Base-by-base conservation (phyloP, 345 rosid species). In the Linum tenue region DNA sequence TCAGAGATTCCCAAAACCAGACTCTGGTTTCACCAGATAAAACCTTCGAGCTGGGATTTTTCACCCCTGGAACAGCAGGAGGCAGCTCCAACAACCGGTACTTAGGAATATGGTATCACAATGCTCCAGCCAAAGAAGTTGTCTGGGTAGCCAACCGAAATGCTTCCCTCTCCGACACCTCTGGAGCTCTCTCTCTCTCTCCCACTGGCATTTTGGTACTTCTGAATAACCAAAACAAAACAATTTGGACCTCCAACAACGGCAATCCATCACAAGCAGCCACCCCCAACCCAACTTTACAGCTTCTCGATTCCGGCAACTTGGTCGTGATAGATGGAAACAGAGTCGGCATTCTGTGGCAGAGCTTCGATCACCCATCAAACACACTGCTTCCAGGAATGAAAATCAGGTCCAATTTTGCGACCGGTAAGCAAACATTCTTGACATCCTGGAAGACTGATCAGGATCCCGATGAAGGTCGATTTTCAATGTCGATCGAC, bases 401-500 rank as follows among this genome's bases (percentile, higher is more conserved):
- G 37, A 57, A 57, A 12, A 37, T 57, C 22, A 37, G 60, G 11
- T n/a, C 16, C 36, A 57, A 57, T 16, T 57, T 57, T 6, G 60
- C 22, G 38, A 57, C 60, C 8, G 60, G 60, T 5, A 7, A 17
- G 22, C 36, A 57, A n/a, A 17, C 37, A 37, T 1, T 7, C 37
- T 31, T 7, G 4, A 37, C 14, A 10, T 57, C 60, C 7, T 57
- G 64, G 75, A 72, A 67, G 36, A 67, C 64, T 37, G 3, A 0
- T 4, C 17, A 62, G 2, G 64, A 72, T 66, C 75, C 75, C 15
- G 64, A 77, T 3, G 17, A 35, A 11, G 82, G 82, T n/a, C 44
- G 64, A 31, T 60, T 67, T 22, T 58, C 69, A 15, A 31, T 48
- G 0, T 1, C 62, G 62, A 56, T 76, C 37, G 79, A 79, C 37